Percentiles rank a stretch among this genome's conserved stretches.
These are phyloP conservation scores for Xylaria sp. DNA, from an alignment of 2,329 filamentous ascomycete genomes.

Conservation along the genomic window DNA sequence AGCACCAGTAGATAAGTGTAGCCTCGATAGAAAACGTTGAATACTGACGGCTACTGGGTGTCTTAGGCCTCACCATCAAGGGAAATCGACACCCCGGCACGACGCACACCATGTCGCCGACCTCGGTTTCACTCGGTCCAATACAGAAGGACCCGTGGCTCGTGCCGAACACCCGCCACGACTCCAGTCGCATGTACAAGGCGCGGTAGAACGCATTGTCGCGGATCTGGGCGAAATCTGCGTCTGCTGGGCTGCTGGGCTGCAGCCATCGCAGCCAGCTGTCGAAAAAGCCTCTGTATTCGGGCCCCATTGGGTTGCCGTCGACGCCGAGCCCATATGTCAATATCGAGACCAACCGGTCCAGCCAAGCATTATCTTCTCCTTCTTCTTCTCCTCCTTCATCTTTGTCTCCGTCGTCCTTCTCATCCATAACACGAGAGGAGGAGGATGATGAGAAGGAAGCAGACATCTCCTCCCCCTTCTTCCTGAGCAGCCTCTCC, in stretches of 20 bases:
- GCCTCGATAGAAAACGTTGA: not conserved
- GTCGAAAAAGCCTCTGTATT: not conserved
- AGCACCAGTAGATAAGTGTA: conserved; percentile 1
- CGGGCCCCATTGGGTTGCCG: not conserved
- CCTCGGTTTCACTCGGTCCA: not conserved
- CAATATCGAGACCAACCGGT: not conserved
- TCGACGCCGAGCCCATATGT: not conserved
- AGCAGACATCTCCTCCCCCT: not conserved
- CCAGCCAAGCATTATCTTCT: not conserved
- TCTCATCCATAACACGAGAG: not conserved
- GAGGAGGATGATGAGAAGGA: not conserved
- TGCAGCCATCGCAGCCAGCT: not conserved
- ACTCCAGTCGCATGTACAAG: not conserved
- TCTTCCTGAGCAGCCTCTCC: not conserved
- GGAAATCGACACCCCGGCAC: conserved; percentile 2
- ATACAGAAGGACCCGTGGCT: not conserved
- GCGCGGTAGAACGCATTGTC: not conserved
- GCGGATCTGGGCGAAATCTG: not conserved
- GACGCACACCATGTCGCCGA: conserved; percentile 1
- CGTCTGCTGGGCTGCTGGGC: not conserved
- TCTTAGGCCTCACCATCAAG: not conserved
- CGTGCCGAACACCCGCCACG: conserved; percentile 2
- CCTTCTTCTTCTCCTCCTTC: too few relatives aligned
- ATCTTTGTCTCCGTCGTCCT: not conserved
- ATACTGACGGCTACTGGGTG: not conserved